These are phyloP conservation scores for Debaryomyces udenii DNA, from an alignment of 1,139 yeast species.

Conservation along the genomic window DNA sequence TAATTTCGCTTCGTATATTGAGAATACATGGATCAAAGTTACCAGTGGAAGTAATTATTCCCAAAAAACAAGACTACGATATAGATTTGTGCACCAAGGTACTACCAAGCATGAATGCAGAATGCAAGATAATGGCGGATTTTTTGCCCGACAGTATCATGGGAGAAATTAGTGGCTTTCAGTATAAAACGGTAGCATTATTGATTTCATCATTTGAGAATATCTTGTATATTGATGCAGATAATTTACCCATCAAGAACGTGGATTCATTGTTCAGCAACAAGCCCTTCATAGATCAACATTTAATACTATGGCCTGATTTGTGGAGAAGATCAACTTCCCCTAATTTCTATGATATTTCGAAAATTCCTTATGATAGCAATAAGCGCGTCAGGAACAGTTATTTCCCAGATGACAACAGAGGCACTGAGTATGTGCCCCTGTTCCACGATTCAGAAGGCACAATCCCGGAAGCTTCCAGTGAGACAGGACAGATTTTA, in stretches of 20 bases:
- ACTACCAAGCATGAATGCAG: constrained; percentile 34
- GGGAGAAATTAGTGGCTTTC: constrained; percentile 30
- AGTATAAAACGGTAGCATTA: constrained; percentile 38
- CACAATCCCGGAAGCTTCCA: constrained; percentile 59
- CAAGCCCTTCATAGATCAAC: constrained; percentile 31
- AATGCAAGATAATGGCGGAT: constrained; percentile 37
- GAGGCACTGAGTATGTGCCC: constrained; percentile 23
- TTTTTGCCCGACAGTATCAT: constrained; percentile 28
- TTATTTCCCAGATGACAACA: constrained; percentile 29
- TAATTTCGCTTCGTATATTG: constrained; percentile 55
- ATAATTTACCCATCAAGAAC: constrained; percentile 36
- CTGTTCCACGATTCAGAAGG: constrained; percentile 55
- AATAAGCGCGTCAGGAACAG: constrained; percentile 27
- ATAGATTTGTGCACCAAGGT: constrained; percentile 33
- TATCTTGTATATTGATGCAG: constrained; percentile 41
- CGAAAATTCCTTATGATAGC: constrained; percentile 27
- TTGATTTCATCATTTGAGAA: constrained; percentile 37
- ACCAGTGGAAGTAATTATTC: constrained; percentile 58
- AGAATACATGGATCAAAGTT: constrained; percentile 56
- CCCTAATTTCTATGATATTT: constrained; percentile 35
- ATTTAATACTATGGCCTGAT: constrained; percentile 43
- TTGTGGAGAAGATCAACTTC: constrained; percentile 45
- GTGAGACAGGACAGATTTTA: constrained; percentile 63
- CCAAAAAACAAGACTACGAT: constrained; percentile 32
- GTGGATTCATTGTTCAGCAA: constrained; percentile 36